A percentile compares a stretch with the other conserved stretches of the same genome.
phyloP scores from a whole-genome alignment of 495 filamentous ascomycete species.

The Talaromyces wortmannii region DNA sequence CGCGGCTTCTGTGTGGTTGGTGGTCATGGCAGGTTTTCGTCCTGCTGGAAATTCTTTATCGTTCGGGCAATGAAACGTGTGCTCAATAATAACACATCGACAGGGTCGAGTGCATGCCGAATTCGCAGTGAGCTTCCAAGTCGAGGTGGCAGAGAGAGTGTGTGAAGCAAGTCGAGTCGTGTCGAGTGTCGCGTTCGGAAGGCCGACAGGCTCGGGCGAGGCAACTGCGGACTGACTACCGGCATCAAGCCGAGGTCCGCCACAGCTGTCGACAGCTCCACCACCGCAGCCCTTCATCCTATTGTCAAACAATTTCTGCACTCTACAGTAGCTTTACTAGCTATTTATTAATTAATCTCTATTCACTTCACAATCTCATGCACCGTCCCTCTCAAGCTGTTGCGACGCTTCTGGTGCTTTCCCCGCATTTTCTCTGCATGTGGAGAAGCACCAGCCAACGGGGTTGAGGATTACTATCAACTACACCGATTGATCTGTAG shows the following conservation, averaged over 20 bases:
- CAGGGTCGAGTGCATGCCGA: not conserved
- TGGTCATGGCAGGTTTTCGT: not conserved
- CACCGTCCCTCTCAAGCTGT: too few species aligned
- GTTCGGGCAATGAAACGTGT: too few species aligned
- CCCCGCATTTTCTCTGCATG: not conserved
- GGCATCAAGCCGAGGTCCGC: not conserved
- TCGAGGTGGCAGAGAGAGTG: too few species aligned
- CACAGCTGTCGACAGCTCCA: not conserved
- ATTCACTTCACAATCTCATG: too few species aligned
- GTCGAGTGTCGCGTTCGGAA: not conserved
- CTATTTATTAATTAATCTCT: too few species aligned
- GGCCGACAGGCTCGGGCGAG: not conserved
- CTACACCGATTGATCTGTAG: not conserved
- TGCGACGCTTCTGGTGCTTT: not conserved
- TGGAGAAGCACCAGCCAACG: not conserved
- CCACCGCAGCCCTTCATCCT: not conserved
- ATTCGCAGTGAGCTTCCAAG: not conserved
- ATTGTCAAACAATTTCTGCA: too few species aligned
- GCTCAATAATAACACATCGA: too few species aligned
- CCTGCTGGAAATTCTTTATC: not conserved
- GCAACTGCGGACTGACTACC: not conserved
- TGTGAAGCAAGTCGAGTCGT: too few species aligned
- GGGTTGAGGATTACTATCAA: not conserved
- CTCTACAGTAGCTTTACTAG: too few species aligned
- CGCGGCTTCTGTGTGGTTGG: not conserved